These are phyloP conservation scores for Solanum bukasovii DNA, from an alignment of 257 asterid species.

Conservation along the genomic window DNA sequence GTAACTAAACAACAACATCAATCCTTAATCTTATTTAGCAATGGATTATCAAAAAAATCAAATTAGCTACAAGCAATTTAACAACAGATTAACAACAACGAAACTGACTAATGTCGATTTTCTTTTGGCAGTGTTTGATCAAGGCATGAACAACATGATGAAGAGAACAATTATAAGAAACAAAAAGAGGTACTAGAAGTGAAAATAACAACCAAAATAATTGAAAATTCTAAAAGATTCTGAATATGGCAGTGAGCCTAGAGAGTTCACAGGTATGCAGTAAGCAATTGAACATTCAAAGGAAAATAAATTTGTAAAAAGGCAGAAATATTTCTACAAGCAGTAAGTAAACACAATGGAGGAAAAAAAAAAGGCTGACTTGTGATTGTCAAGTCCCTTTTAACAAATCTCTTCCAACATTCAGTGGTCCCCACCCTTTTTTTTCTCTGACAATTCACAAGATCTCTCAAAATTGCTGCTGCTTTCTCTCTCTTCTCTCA, in stretches of 20 bases:
- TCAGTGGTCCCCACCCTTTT: neutral
- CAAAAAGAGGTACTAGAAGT: neutral
- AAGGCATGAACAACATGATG: neutral
- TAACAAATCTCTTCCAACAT: conserved; percentile 3
- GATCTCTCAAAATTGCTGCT: neutral
- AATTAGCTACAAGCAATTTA: neutral
- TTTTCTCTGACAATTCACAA: conserved; percentile 5
- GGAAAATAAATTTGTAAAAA: neutral
- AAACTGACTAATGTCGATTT: neutral
- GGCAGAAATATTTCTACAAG: neutral
- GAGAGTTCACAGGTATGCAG: neutral
- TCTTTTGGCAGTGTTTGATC: neutral
- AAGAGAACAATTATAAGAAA: neutral
- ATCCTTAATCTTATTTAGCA: neutral
- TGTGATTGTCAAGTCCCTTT: conserved; percentile 6
- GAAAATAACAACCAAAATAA: neutral
- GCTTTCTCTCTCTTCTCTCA: neutral
- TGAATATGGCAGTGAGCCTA: neutral
- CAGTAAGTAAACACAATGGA: neutral
- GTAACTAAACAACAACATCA: neutral
- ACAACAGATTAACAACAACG: neutral
- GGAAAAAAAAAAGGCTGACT: neutral
- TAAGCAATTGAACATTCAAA: neutral
- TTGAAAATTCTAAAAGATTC: neutral
- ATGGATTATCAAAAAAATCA: neutral